Percentiles rank a stretch among this genome's conserved stretches.
Conservation (phyloP, 768 basidiomycete species). For the Amanita subjunquillea region DNA sequence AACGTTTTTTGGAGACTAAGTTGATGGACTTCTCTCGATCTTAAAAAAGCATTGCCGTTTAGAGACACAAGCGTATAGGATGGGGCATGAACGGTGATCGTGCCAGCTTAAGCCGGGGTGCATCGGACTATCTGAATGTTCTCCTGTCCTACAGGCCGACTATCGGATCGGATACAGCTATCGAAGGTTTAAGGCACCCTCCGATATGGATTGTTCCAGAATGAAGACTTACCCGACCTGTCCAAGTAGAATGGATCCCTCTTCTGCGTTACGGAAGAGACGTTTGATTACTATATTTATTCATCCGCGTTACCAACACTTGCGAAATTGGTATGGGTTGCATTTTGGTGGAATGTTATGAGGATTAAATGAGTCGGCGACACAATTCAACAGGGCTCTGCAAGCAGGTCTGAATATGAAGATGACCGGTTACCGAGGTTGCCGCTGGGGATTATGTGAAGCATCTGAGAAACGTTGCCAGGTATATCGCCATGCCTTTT, state of each 20-base stretch:
- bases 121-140: slow-evolving; percentile 48
- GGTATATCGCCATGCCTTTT: slow-evolving; percentile 16
- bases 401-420: slow-evolving; percentile 59
- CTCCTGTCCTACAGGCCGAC: slow-evolving; percentile 39
- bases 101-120: slow-evolving; percentile 39
- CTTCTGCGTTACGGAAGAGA: slow-evolving; percentile 40
- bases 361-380: slow-evolving; percentile 47
- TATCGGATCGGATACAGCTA: slow-evolving; percentile 51
- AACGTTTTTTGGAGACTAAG: slow-evolving; percentile 45
- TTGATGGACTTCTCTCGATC: slow-evolving; percentile 36
- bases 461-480: slow-evolving; percentile 50
- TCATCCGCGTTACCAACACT: slow-evolving; percentile 22
- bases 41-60: slow-evolving; percentile 21
- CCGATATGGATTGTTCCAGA: too few species aligned
- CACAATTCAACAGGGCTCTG: slow-evolving; percentile 65
- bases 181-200: slow-evolving; percentile 32
- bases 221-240: slow-evolving; percentile 33
- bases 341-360: slow-evolving; percentile 34
- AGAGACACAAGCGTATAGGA: slow-evolving; percentile 66
- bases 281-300: slow-evolving; percentile 36
- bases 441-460: slow-evolving; percentile 51
- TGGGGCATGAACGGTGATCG: slow-evolving; percentile 56
- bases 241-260: slow-evolving; percentile 56
- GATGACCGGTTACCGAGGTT: slow-evolving; percentile 40
- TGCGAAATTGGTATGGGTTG: slow-evolving; percentile 23